Conservation (phyloP, 495 filamentous ascomycete species). For the Penicillium taxi region DNA sequence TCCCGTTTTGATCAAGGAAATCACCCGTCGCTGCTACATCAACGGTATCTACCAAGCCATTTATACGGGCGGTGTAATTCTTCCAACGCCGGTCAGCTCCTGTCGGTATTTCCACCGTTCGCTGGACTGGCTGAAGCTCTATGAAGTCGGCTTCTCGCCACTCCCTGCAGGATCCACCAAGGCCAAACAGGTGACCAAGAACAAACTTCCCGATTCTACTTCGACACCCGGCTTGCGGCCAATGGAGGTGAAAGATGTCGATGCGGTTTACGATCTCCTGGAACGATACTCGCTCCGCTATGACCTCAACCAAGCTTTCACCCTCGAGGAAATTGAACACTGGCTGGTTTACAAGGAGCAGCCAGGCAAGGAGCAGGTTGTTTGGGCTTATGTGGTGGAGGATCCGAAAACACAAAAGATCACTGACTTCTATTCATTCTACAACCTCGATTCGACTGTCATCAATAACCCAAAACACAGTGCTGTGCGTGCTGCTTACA, state of each 20-base stretch:
- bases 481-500: constrained; percentile 75
- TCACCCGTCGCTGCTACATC: constrained; percentile 82
- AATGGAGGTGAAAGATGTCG: constrained; percentile 78
- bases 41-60: constrained; percentile 84
- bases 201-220: constrained; percentile 63
- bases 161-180: constrained; percentile 75
- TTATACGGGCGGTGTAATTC: constrained; percentile 83
- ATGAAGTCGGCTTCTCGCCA: constrained; percentile 84
- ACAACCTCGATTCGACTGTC: constrained; percentile 85
- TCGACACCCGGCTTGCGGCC: constrained; percentile 63
- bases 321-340: constrained; percentile 70
- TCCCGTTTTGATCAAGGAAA: constrained; percentile 92
- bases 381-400: constrained; percentile 91
- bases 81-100: constrained; percentile 84
- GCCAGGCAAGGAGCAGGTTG: constrained; percentile 60
- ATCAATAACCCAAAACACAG: constrained; percentile 71
- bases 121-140: constrained; percentile 89
- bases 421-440: constrained; percentile 95
- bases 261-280: constrained; percentile 65
- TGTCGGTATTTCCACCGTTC: constrained; percentile 92
- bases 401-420: constrained; percentile 65
- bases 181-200: constrained; percentile 69
- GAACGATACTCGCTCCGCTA: constrained; percentile 71
- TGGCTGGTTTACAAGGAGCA: constrained; percentile 69
- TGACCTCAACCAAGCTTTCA: constrained; percentile 76